Evolutionary conservation across 495 filamentous ascomycete species (phyloP).

Genomic region (Annulohypoxylon nitens): DNA sequence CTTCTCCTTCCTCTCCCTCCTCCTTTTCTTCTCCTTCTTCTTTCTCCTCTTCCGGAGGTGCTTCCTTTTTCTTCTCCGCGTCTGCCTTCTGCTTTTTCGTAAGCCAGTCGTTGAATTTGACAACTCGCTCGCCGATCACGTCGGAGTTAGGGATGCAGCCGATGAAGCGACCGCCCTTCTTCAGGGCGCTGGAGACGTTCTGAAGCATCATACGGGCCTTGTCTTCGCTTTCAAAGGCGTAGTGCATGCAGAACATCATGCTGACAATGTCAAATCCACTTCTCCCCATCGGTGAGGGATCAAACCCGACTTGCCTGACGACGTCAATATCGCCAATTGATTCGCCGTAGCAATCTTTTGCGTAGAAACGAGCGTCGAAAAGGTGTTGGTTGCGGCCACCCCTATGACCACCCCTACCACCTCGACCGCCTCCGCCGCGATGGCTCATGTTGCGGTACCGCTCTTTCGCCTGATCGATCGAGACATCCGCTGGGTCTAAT

Average conservation of each 20-base stretch:
- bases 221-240: conserved; percentile 91
- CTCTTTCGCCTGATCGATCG: conserved; percentile 88
- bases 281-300: conserved; percentile 69
- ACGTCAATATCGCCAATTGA: conserved; percentile 81
- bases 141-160: conserved; percentile 95
- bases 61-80: conserved; percentile 45
- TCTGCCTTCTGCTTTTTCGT: conserved; percentile 65
- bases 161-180: conserved; percentile 93
- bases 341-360: conserved; percentile 90
- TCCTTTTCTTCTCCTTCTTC: conserved; percentile 50
- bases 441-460: conserved; percentile 79
- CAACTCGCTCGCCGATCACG: conserved; percentile 76
- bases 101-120: conserved; percentile 68
- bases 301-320: conserved; percentile 86
- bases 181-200: conserved; percentile 89
- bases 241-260: conserved; percentile 99
- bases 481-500: conserved; percentile 90
- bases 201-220: conserved; percentile 92
- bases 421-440: conserved; percentile 68
- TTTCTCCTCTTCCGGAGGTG: conserved; percentile 45
- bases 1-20: conserved; percentile 63
- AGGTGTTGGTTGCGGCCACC: conserved; percentile 62
- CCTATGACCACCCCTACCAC: conserved; percentile 60
- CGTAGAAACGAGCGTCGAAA: conserved; percentile 87
- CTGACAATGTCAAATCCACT: conserved; percentile 95